Evolutionary conservation across 2,329 filamentous ascomycete species (phyloP), one percentile per base, ranked within the genome.

Genomic region (Cytospora mali): DNA sequence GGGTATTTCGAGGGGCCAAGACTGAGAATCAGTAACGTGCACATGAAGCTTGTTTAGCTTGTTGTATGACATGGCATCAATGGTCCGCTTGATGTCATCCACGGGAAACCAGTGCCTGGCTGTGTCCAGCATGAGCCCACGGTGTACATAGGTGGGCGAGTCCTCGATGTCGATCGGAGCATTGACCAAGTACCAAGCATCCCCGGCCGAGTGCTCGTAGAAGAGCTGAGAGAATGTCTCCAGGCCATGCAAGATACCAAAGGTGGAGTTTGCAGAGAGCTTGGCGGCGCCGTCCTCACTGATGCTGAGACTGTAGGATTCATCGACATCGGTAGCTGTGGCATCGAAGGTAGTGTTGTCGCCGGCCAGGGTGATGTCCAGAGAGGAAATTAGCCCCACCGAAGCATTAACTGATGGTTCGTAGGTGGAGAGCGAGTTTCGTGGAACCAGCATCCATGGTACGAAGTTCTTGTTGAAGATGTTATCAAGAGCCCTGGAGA

Each of bases 1-100:
- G 1, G 91, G 90, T 55, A 96, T 88, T 68, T 92, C 91, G 27
- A 96, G 79, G 0, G 92, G 92, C 89, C 92, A 96, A 4, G 91
- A 91, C 75, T 96, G 92, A 18, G 89, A 87, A 74, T 96, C 92
- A 5, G 91, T 95, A 62, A 89, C 82, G 77, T 96, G 92, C 59
- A 94, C 79, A 75, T 95, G 92, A 61, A 96, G 81, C 6, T 87
- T 82, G 76, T 95, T 95, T 80, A 95, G 84, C 78, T 96, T 95
- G 78, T 88, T 92, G 83, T 87, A 92, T 1, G 89, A 80, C 67
- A 90, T 76, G 48, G 87, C 89, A 71, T 96, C 90, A 67, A 97
- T 90, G 58, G 88, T 91, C 56, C 87, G 86, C 70, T 88, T 81
- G 68, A 96, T 88, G 69, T 90, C 85, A 4, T 79, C 73, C 27